Conservation (phyloP, 2,329 filamentous ascomycete genomes). For the Botrytis galanthina region DNA sequence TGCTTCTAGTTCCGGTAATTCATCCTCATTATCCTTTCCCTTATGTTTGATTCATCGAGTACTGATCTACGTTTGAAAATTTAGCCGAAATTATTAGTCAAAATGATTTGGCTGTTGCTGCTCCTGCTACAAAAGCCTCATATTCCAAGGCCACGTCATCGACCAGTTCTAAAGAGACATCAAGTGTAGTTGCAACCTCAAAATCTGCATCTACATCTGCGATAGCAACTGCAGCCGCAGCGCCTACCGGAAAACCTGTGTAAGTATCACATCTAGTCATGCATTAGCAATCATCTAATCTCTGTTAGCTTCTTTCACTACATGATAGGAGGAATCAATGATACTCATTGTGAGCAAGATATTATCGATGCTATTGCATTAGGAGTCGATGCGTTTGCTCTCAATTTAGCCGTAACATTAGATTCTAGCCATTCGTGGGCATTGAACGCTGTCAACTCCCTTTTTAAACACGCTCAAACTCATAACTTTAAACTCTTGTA, state of each 20-base stretch:
- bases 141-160: not conserved
- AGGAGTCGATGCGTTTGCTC: constrained; percentile 25
- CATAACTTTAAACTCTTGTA: constrained; percentile 25
- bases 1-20: not conserved
- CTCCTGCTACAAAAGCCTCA: not conserved
- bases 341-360: constrained; percentile 24
- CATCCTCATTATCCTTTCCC: too few relatives aligned
- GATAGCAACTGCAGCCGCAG: not conserved
- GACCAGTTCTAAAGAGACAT: not conserved
- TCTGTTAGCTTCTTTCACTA: constrained; percentile 23
- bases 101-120: not conserved
- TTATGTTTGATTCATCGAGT: not conserved
- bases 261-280: not conserved
- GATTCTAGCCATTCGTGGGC: constrained; percentile 18
- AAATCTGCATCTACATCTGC: not conserved
- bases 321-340: constrained; percentile 22
- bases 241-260: constrained; percentile 20
- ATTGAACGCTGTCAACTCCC: constrained; percentile 2
- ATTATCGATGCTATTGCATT: constrained; percentile 24
- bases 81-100: not conserved
- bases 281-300: not conserved
- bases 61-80: not conserved
- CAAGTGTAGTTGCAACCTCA: not conserved
- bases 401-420: constrained; percentile 21
- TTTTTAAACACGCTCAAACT: constrained; percentile 23